Conservation (phyloP, 192 early-diverging fungal genomes). For the Umbelopsis vinacea region DNA sequence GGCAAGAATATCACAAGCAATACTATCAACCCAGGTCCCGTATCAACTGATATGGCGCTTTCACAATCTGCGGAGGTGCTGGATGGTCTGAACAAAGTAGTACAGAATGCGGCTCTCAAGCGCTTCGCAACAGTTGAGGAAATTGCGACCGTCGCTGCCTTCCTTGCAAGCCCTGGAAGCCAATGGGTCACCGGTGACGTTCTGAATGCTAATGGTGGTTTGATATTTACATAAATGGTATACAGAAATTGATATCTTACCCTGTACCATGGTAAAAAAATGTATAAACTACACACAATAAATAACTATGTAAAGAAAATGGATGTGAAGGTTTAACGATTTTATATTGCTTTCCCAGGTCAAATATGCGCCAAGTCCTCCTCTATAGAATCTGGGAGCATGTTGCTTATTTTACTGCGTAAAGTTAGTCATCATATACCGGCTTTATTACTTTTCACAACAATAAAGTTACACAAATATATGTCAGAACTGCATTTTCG, state of each 20-base stretch:
- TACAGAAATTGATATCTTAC: neutral
- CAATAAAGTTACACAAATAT: too few species aligned
- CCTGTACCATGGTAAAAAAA: neutral
- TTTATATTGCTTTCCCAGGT: too few species aligned
- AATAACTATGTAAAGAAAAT: too few species aligned
- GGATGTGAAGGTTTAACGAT: too few species aligned
- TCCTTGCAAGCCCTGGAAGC: slow-evolving; percentile 6
- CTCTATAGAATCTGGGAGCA: too few species aligned
- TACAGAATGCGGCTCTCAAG: neutral
- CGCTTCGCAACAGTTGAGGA: neutral
- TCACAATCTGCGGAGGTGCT: neutral
- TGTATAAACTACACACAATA: neutral
- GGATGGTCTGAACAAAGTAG: neutral
- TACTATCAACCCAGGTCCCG: slow-evolving; percentile 80
- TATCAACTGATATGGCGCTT: slow-evolving; percentile 71
- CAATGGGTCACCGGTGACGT: slow-evolving; percentile 10
- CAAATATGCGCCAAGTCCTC: too few species aligned
- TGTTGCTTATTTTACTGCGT: too few species aligned
- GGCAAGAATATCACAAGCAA: slow-evolving; percentile 69
- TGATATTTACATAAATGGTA: neutral
- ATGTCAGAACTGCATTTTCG: too few species aligned
- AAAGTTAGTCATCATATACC: too few species aligned
- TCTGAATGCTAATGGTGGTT: neutral
- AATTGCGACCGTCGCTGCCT: neutral
- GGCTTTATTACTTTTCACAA: too few species aligned